A percentile compares a stretch with the other conserved stretches of the same genome.
Evolutionary conservation across 2,329 filamentous ascomycete species (phyloP).

Genomic region (Colletotrichum chlorophyti): DNA sequence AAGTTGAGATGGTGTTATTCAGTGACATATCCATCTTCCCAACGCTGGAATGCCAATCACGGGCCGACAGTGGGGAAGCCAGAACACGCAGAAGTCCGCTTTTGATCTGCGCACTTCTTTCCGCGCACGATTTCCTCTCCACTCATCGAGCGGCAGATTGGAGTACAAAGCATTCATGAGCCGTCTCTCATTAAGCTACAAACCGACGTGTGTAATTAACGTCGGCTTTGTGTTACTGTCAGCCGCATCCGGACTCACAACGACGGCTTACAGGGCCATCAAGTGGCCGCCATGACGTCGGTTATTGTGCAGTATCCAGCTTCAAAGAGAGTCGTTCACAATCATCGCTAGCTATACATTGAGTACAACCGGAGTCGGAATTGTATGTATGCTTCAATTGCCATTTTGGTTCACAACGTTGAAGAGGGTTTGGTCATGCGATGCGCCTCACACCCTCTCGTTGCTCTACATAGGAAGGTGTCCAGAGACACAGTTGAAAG

Average conservation of each 20-base stretch:
- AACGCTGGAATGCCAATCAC: background rate
- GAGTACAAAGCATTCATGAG: no score
- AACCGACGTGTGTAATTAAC: conserved; percentile 2
- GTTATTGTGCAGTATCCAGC: background rate
- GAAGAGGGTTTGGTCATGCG: background rate
- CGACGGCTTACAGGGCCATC: background rate
- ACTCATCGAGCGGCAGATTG: conserved; percentile 8
- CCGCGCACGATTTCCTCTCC: conserved; percentile 18
- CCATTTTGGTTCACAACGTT: conserved; percentile 1
- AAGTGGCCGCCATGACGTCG: background rate
- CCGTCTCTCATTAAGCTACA: no score
- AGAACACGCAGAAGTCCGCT: conserved; percentile 21
- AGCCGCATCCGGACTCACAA: conserved; percentile 8
- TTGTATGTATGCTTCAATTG: background rate
- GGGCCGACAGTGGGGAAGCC: conserved; percentile 15
- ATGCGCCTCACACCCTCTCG: background rate
- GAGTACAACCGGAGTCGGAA: no score
- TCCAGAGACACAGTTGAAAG: background rate
- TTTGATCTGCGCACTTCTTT: conserved; percentile 27
- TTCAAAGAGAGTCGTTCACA: no score
- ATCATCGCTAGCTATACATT: no score
- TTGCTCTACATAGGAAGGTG: background rate
- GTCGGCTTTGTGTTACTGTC: background rate
- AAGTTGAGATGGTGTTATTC: background rate
- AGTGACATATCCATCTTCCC: background rate